Evolutionary conservation across 768 basidiomycete species (phyloP).

Genomic region (Cubamyces lactineus): DNA sequence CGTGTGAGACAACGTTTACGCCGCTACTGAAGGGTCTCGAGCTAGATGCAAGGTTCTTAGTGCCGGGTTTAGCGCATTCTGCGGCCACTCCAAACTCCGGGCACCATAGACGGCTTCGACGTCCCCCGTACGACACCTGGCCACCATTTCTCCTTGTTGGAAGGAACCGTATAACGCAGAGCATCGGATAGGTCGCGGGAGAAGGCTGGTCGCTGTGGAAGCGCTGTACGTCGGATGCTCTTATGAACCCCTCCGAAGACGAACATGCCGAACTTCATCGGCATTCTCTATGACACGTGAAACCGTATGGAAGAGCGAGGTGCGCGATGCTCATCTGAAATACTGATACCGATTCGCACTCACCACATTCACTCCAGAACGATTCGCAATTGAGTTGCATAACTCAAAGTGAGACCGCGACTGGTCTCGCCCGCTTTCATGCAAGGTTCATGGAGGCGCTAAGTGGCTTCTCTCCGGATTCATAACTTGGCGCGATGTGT

Average conservation of each 20-base stretch:
- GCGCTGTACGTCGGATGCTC: neutral
- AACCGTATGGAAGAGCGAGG: neutral
- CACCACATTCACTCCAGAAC: neutral
- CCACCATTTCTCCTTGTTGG: slow-evolving; percentile 1
- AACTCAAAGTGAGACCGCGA: no score
- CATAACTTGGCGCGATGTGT: no score
- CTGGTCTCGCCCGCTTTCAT: no score
- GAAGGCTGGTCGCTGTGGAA: neutral
- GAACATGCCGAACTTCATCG: no score
- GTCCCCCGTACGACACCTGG: neutral
- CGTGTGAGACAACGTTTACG: no score
- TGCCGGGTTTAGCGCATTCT: neutral
- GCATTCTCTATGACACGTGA: no score
- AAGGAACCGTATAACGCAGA: slow-evolving; percentile 6
- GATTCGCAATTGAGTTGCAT: no score
- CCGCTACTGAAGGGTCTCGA: no score
- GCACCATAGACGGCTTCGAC: neutral
- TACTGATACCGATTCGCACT: neutral
- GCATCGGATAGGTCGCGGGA: slow-evolving; percentile 12
- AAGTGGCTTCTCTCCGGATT: no score
- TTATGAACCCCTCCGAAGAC: neutral
- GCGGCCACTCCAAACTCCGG: neutral
- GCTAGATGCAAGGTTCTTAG: no score
- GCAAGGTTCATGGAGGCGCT: no score
- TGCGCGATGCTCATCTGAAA: neutral